Percentiles rank a stretch among this genome's conserved stretches.
Conservation (phyloP, 805 yeast species). For the Yamadazyma olivae region DNA sequence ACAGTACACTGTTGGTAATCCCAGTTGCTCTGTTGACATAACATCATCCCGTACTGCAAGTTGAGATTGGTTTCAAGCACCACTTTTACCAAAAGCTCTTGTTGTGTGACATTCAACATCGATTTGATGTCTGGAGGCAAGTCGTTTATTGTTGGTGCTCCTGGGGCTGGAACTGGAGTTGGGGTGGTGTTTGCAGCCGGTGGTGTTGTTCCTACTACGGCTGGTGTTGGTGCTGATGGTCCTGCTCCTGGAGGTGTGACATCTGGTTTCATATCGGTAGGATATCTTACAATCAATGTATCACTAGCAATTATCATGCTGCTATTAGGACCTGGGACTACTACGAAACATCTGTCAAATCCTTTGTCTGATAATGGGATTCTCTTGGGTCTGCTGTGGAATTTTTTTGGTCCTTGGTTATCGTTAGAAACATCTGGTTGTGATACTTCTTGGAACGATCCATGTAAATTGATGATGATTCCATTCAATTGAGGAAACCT, state of each 20-base stretch:
- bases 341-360: constrained; percentile 83
- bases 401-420: constrained; percentile 13
- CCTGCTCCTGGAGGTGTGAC: constrained; percentile 16
- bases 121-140: constrained; percentile 56
- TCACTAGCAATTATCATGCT: constrained; percentile 86
- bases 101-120: constrained; percentile 52
- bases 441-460: constrained; percentile 70
- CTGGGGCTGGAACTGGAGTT: constrained; percentile 16
- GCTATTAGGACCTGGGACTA: constrained; percentile 67
- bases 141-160: constrained; percentile 28
- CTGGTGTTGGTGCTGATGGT: not conserved
- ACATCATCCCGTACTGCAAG: constrained; percentile 75
- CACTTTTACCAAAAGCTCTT: constrained; percentile 61
- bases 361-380: constrained; percentile 56
- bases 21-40: constrained; percentile 88
- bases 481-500: constrained; percentile 72
- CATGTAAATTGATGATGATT: constrained; percentile 77
- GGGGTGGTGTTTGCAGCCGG: constrained; percentile 3
- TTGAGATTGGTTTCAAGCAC: constrained; percentile 72
- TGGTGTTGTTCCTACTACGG: constrained; percentile 8
- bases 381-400: constrained; percentile 25
- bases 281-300: constrained; percentile 63
- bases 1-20: constrained; percentile 65
- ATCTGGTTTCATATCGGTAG: constrained; percentile 24
- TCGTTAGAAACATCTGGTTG: constrained; percentile 42